These are phyloP conservation scores for Ogataea hybrid DNA, from an alignment of 1,139 yeast genomes.

Conservation along the genomic window DNA sequence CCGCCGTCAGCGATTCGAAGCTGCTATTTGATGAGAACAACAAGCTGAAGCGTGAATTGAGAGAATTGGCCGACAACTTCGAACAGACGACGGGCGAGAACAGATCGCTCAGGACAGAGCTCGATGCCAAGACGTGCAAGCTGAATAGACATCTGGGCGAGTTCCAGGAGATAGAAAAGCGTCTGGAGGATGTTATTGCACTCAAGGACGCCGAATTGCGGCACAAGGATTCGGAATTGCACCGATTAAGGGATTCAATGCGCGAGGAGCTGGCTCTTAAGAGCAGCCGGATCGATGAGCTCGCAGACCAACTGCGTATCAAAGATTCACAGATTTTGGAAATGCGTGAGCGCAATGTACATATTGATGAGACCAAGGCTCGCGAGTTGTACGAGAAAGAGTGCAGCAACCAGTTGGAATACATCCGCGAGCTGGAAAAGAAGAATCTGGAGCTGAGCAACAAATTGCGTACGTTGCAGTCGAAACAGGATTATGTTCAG, in stretches of 20 bases:
- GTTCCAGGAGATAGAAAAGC: constrained; percentile 17
- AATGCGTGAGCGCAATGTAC: constrained; percentile 35
- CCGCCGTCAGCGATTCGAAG: constrained; percentile 38
- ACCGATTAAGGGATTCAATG: constrained; percentile 18
- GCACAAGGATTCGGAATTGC: constrained; percentile 2
- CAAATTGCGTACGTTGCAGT: constrained; percentile 41
- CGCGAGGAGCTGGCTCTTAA: constrained; percentile 23
- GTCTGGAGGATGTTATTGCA: constrained; percentile 3
- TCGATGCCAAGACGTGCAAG: constrained; percentile 13
- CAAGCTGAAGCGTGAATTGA: constrained; percentile 30
- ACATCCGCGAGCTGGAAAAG: constrained; percentile 55
- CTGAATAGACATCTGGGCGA: constrained; percentile 19
- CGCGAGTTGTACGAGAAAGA: constrained; percentile 48
- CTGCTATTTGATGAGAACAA: constrained; percentile 38
- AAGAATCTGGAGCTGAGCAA: constrained; percentile 48
- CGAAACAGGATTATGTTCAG: constrained; percentile 44
- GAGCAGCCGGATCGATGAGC: constrained; percentile 26
- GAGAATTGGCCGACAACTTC: constrained; percentile 20
- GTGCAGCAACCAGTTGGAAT: constrained; percentile 54
- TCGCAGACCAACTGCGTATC: constrained; percentile 28
- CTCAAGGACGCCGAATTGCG: constrained; percentile 15
- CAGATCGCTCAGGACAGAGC: constrained; percentile 4
- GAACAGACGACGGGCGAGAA: constrained; percentile 14
- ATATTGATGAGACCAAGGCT: constrained; percentile 38
- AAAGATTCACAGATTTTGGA: constrained; percentile 28